Base-by-base conservation (phyloP, 2,329 filamentous ascomycete genomes). In the Beauveria sp. region DNA sequence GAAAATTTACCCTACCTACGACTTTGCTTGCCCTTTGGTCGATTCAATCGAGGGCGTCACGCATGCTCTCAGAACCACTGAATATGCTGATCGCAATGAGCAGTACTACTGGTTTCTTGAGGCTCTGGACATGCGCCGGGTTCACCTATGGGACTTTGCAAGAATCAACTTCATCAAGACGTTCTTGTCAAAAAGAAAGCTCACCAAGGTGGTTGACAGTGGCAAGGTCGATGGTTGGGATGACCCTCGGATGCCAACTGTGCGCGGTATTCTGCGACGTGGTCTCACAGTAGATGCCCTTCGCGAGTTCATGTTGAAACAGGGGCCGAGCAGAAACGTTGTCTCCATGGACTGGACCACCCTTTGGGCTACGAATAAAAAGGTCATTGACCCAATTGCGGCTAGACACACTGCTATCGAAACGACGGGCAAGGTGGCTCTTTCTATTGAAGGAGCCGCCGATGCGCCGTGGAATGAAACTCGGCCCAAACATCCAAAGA, bases 1-100 rank as follows among this genome's bases (percentile, higher is more conserved):
- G 88, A 93, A 93, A 77, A 88, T 92, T 71, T 93, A 93, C 76
- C 90, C 90, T 34, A 93, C 88, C 65, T 95, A 93, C 78, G 90
- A 95, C 74, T 91, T 93, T 72, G 90, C 89, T 65, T 92, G 88
- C 75, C 90, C 90, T 16, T 85, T 93, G 20, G 86, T 95, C 62
- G 90, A 95, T 75, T 85, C 86, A 63, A 76, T 90, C 66, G 90
- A 95, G 78, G 90, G 90, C 40, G 88, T 95, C 58, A 95, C 90
- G 1, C 90, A 93, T 71, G 90, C 90, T 7, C 81, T 95, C 62
- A 83, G 90, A 67, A 92, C 90, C 1, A 93, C 89, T 66, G 90
- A 95, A 80, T 95, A 93, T 77, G 89, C 90, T 59, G 90, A 95
- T 75, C 88, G 90, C 66, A 92, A 93, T 74, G 86, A 88, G 7